A percentile compares a stretch with the other conserved stretches of the same genome.
These are phyloP conservation scores for Kazachstania africana DNA, from an alignment of 805 yeast species.

Conservation along the genomic window DNA sequence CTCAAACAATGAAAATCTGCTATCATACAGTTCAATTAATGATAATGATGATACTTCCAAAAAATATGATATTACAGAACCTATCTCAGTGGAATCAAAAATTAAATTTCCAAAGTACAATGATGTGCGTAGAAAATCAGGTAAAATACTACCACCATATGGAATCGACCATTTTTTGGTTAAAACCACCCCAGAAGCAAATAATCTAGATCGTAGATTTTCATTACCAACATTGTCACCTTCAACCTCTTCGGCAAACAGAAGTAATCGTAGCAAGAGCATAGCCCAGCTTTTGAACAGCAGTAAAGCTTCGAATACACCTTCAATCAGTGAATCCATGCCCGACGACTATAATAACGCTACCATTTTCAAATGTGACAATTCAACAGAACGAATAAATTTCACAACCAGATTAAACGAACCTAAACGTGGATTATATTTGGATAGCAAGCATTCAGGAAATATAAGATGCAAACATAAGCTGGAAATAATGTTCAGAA, in stretches of 20 bases:
- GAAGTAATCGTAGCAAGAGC: not conserved
- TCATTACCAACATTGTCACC: not conserved
- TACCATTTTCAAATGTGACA: constrained; percentile 6
- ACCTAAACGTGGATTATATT: constrained; percentile 34
- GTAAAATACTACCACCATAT: constrained; percentile 24
- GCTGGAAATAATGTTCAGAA: constrained; percentile 57
- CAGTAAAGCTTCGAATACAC: not conserved
- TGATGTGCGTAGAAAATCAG: constrained; percentile 17
- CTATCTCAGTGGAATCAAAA: constrained; percentile 19
- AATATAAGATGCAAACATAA: constrained; percentile 56
- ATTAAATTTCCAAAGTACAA: constrained; percentile 25
- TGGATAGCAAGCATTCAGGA: constrained; percentile 50
- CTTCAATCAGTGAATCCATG: not conserved
- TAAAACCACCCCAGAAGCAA: constrained; percentile 10
- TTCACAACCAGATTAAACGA: constrained; percentile 15
- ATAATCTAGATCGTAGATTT: not conserved
- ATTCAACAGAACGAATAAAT: constrained; percentile 6
- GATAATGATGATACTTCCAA: not conserved
- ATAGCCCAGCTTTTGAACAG: not conserved
- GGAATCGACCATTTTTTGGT: constrained; percentile 23
- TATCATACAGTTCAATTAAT: constrained; percentile 26
- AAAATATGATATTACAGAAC: constrained; percentile 30
- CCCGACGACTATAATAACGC: constrained; percentile 1
- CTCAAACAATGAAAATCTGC: constrained; percentile 48
- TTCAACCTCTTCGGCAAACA: not conserved